A percentile compares a stretch with the other conserved stretches of the same genome.
Conservation (phyloP, 495 filamentous ascomycete genomes). For the Annulohypoxylon bovei region DNA sequence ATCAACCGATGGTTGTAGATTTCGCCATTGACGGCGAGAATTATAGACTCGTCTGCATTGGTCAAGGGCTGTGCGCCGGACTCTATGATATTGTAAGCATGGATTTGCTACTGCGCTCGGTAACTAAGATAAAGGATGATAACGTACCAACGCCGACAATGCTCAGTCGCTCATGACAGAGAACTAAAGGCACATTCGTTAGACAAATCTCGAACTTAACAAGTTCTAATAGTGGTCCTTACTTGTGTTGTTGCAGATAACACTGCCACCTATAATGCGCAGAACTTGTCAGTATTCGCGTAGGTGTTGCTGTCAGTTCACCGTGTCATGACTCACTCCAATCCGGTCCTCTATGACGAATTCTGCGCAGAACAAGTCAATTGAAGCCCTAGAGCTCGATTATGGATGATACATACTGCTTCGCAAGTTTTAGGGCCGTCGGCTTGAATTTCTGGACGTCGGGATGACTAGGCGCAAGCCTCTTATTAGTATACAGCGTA, state of each 20-base stretch:
- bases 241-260: constrained; percentile 90
- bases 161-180: constrained; percentile 95
- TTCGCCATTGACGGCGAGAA: constrained; percentile 97
- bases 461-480: constrained; percentile 73
- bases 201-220: constrained; percentile 26
- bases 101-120: constrained; percentile 3
- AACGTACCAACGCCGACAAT: constrained; percentile 95
- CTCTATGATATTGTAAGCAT: constrained; percentile 65
- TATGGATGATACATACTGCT: constrained; percentile 73
- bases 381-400: constrained; percentile 43
- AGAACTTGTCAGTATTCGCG: constrained; percentile 24
- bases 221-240: constrained; percentile 29
- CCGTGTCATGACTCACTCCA: constrained; percentile 79
- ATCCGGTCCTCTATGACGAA: constrained; percentile 96
- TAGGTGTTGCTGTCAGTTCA: constrained; percentile 35
- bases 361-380: constrained; percentile 63
- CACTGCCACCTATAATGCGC: constrained; percentile 77
- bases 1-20: constrained; percentile 99
- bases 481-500: constrained; percentile 35
- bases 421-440: constrained; percentile 92
- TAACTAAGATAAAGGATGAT: constrained; percentile 25
- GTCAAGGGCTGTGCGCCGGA: constrained; percentile 94
- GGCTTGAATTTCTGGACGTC: constrained; percentile 98
- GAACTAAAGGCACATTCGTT: constrained; percentile 67
- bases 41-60: constrained; percentile 86